Base-by-base conservation (phyloP, 805 yeast species). In the Nakazawaea ishiwadae region DNA sequence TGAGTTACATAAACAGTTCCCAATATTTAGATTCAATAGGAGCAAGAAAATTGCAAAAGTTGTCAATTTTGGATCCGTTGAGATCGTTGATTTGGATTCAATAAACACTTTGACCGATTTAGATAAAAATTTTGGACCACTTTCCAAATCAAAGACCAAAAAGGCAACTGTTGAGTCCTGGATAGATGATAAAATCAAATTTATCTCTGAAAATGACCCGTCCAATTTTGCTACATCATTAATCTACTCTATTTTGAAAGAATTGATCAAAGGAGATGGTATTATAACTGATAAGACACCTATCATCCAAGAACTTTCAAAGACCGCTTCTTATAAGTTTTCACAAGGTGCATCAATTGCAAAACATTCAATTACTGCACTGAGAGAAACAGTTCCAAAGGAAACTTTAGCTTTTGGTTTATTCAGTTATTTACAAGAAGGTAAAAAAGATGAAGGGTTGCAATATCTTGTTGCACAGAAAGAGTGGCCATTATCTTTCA, bases 401-500 rank as follows among this genome's bases (percentile, higher is more conserved):
- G 37, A 34, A 14, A 23, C 15, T 19, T 15, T 32, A 7, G 21
- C 16, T 12, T 35, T 30, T 15, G 36, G 29, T 7, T 24, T 40
- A 19, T 40, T 35, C 51, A 47, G 58, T 48, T 56, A 67, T 32
- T 63, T 79, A 30, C 80, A 78, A 48, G 59, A 64, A 4, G 96
- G 96, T 1, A 70, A 81, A 43, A 74, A 79, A 18, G 77, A 74
- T 11, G 73, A 69, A 4, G 96, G 96, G 0, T 60, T 89, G 36
- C 66, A 71, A 18, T 63, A 69, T 41, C 80, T 93, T 1, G 56
- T 89, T 15, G 66, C 72, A 1, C 73, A 76, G 40, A 73, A 77
- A 8, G 85, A 86, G 49, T 90, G 86, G 83, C 79, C 91, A 0
- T 67, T 89, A 58, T 84, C 96, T 0, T 60, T 91, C 41, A 56